phyloP scores from a whole-genome alignment of 1,139 yeast genomes.

The Saccharomycopsis hybrid region DNA sequence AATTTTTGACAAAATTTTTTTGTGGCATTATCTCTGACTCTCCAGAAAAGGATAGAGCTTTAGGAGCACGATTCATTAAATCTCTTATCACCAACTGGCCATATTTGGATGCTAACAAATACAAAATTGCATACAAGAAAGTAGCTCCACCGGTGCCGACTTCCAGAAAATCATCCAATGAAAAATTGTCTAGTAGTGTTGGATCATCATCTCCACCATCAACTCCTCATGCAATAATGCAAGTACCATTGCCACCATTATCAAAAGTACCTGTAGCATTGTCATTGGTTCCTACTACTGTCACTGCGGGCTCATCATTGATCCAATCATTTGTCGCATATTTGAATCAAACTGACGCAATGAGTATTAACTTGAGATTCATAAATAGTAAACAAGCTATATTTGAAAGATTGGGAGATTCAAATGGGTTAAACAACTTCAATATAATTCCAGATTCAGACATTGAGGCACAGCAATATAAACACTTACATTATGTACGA shows the following conservation, averaged over 20 bases:
- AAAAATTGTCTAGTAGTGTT: not conserved
- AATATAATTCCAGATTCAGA: slow-evolving; percentile 14
- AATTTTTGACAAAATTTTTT: slow-evolving; percentile 12
- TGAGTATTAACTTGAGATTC: slow-evolving; percentile 1
- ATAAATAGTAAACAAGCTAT: slow-evolving; percentile 9
- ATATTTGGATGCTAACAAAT: slow-evolving; percentile 12
- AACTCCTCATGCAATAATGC: too few species aligned
- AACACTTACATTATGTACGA: slow-evolving; percentile 1
- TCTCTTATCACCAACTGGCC: slow-evolving; percentile 18
- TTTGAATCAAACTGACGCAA: slow-evolving; percentile 3
- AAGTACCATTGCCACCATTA: too few species aligned
- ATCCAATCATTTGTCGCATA: not conserved
- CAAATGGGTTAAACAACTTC: slow-evolving; percentile 14
- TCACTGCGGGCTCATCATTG: not conserved
- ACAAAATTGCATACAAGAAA: slow-evolving; percentile 8
- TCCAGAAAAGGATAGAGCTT: slow-evolving; percentile 4
- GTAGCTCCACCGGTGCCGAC: slow-evolving; percentile 9
- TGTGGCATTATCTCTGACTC: slow-evolving; percentile 9
- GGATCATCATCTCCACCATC: too few species aligned
- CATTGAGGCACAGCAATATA: slow-evolving; percentile 1
- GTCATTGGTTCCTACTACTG: not conserved
- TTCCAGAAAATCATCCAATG: slow-evolving; percentile 4
- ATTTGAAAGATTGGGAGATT: slow-evolving; percentile 7
- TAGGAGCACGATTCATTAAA: slow-evolving; percentile 7
- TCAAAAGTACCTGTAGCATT: too few species aligned